Conservation (phyloP, 1,284 basidiomycete species). For the Neonothopanus nambi region DNA sequence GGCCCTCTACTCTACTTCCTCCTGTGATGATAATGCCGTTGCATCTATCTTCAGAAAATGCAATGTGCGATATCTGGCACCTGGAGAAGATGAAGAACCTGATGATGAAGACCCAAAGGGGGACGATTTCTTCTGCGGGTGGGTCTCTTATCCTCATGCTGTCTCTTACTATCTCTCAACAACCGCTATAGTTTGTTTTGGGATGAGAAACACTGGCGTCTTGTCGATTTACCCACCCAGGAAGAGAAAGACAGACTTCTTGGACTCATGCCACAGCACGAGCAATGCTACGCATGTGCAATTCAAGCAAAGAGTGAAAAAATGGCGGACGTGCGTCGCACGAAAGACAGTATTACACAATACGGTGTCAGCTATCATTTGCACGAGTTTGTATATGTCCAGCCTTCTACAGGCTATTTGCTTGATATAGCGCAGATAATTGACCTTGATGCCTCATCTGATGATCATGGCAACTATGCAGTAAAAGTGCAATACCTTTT, state of each 20-base stretch:
- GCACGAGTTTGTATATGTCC: conserved; percentile 60
- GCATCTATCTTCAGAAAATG: conserved; percentile 57
- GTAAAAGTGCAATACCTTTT: not conserved
- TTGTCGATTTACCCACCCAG: conserved; percentile 41
- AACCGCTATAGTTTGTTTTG: conserved; percentile 39
- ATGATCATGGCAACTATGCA: conserved; percentile 31
- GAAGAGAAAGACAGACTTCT: conserved; percentile 32
- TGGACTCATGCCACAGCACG: conserved; percentile 29
- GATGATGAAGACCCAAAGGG: conserved; percentile 38
- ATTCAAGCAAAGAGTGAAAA: conserved; percentile 26
- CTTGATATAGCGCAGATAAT: conserved; percentile 57
- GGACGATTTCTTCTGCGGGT: conserved; percentile 60
- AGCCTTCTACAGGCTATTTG: conserved; percentile 28
- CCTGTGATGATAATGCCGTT: conserved; percentile 51
- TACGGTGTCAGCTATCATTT: conserved; percentile 51
- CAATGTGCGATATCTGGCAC: conserved; percentile 42
- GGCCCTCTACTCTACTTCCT: conserved; percentile 51
- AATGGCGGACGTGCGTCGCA: not conserved
- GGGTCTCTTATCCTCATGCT: conserved; percentile 17
- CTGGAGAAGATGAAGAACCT: conserved; percentile 42
- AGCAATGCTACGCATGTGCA: conserved; percentile 51
- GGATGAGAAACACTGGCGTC: conserved; percentile 43
- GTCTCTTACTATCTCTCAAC: conserved; percentile 10
- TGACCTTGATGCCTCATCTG: conserved; percentile 24
- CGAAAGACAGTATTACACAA: conserved; percentile 32